Base-by-base conservation (phyloP, 225 moss, liverwort and hornwort species). In the Pseudoscleropodium purum region DNA sequence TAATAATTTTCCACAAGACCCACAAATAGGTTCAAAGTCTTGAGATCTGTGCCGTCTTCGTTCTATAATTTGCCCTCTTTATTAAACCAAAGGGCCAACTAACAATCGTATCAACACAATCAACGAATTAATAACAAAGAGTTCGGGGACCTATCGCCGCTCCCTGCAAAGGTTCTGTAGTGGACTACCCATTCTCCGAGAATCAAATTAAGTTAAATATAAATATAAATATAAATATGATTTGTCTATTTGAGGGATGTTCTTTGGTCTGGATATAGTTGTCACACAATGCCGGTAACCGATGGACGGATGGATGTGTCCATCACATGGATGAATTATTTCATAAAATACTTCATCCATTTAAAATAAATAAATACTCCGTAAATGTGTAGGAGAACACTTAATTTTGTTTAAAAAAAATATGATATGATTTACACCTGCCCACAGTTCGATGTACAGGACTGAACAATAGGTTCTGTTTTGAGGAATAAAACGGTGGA, bases 41-140 rank as follows among this genome's bases (percentile, higher is more conserved):
- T 73, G 90, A 90, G 89, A 90, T 90, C 90, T 90, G 90, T 86
- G 90, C 86, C 85, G 64, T 36, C 74, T 74, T 54, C 4, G 18
- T 15, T 67, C 89, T 89, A 66, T 89, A 51, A 52, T 62, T 85
- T 70, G 72, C 51, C 52, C 62, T 23, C 47, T 36, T 30, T 3
- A 13, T 61, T 61, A 61, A 9, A 11, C 18, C 15, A 27, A 62
- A 30, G 54, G 23, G 60, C 77, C 89, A 89, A 78, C 67, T 4
- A 68, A 68, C 70, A 80, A 89, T 80, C 89, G 85, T 85, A 89
- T 80, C 89, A 52, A 30, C 33, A 70, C 62, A 51, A 85, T 79
- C n/a, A 80, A 85, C 51, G 68, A 85, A 78, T 89, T 45, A 45
- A n/a, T 12, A 74, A 15, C 6, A 43, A 84, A 20, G n/a, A 18